Base-by-base conservation (phyloP, 495 filamentous ascomycete genomes). In the Apiosordaria backusii region DNA sequence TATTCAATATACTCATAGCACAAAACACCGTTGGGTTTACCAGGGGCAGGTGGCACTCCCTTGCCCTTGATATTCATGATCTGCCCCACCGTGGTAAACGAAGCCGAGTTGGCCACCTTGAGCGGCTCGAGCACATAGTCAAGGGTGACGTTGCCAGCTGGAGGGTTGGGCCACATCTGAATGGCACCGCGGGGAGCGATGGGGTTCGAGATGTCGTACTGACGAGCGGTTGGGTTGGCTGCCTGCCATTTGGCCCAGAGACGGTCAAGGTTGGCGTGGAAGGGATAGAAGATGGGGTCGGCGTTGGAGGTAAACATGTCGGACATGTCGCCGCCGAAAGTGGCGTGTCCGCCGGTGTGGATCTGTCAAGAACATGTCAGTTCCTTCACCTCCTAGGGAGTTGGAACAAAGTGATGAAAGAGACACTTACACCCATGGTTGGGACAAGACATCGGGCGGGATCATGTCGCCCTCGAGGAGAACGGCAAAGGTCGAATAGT, bases 211-310 rank as follows among this genome's bases (percentile, higher is more conserved):
- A 60, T 24, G 19, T 60, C 22, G 26, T 60, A 60, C 24, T 60
- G 57, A 10, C 57, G 21, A n/a, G 21, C 24, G 16, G 57, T 60
- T 13, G 57, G 57, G 24, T 60, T 27, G 18, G 16, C 57, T 7
- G 57, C 59, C 76, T 91, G 88, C 89, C 89, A 91, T 10, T 85
- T 85, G 82, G 85, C 87, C 79, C 82, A 91, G 3, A 85, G 40
- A 19, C 86, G 84, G 72, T 90, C 88, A 54, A 90, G 78, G 82
- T 84, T 82, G 27, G 78, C 81, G 71, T 90, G 89, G 73, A 90
- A 88, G n/a, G 86, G 79, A 70, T 77, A 91, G 75, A 91, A 91
- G 10, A 78, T 81, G 10, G 88, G 87, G 64, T 90, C 89, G 10
- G 85, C 84, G 5, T 86, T 83, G 22, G 80, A 84, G 13, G 75